phyloP scores from a whole-genome alignment of 2,329 filamentous ascomycete species.

The Aspergillus sp. region DNA sequence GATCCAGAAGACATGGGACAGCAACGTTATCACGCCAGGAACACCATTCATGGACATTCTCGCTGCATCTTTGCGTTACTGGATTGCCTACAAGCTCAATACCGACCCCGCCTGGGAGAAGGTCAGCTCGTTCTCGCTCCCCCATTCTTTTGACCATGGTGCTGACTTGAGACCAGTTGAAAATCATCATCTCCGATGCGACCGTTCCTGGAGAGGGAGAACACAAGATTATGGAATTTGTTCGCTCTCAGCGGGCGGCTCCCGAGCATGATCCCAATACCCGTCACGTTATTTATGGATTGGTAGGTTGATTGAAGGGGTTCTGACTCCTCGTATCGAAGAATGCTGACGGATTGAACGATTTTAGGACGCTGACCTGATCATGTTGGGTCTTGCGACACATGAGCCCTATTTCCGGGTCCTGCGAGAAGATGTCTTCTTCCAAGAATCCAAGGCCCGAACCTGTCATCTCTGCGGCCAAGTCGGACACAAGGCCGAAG shows the following conservation, averaged over 20 bases:
- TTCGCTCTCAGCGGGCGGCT: constrained; percentile 86
- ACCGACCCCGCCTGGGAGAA: constrained; percentile 95
- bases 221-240: constrained; percentile 99
- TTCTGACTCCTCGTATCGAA: not conserved
- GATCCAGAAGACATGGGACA: constrained; percentile 89
- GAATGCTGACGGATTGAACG: constrained; percentile 19
- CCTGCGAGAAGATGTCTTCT: constrained; percentile 93
- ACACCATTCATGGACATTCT: constrained; percentile 99
- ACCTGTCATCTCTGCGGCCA: constrained; percentile 88
- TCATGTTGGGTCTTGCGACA: constrained; percentile 95
- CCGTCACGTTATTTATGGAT: constrained; percentile 93
- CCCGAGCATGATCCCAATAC: constrained; percentile 95
- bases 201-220: constrained; percentile 97
- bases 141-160: not conserved
- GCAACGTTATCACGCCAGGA: constrained; percentile 84
- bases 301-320: constrained; percentile 42
- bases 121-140: constrained; percentile 26
- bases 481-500: constrained; percentile 82
- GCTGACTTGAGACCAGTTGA: constrained; percentile 54
- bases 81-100: constrained; percentile 96
- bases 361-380: constrained; percentile 79
- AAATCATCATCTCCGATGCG: constrained; percentile 97
- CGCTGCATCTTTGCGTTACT: constrained; percentile 85
- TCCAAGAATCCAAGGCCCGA: constrained; percentile 77
- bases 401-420: constrained; percentile 98